phyloP scores from a whole-genome alignment of 2,329 filamentous ascomycete species.

The Pseudopyricularia javanii region DNA sequence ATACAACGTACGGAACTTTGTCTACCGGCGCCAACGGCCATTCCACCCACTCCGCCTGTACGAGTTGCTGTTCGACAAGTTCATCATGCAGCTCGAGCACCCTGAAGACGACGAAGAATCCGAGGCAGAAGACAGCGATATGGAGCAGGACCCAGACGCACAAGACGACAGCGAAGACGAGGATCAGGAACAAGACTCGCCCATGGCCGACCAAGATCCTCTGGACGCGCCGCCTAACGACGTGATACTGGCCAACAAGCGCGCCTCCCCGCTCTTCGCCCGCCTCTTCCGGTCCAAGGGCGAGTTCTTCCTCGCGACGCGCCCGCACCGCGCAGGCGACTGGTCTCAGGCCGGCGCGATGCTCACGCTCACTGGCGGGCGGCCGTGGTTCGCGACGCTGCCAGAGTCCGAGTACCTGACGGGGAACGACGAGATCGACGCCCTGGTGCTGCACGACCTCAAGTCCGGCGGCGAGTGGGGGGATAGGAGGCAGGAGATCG shows the following conservation, averaged over 20 bases:
- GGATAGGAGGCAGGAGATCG: conserved; percentile 58
- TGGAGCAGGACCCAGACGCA: conserved; percentile 9
- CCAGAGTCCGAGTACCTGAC: conserved; percentile 36
- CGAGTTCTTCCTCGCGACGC: conserved; percentile 45
- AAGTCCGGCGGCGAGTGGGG: conserved; percentile 49
- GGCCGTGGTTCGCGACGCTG: conserved; percentile 47
- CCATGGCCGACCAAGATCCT: conserved; percentile 2
- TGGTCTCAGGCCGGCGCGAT: conserved; percentile 56
- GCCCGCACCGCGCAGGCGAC: conserved; percentile 40
- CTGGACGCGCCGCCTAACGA: conserved; percentile 23
- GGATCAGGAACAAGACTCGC: not conserved
- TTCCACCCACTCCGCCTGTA: conserved; percentile 36
- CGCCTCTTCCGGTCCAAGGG: conserved; percentile 53
- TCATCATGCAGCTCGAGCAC: conserved; percentile 35
- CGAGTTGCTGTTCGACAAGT: conserved; percentile 32
- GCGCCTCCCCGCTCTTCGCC: conserved; percentile 35
- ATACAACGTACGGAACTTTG: conserved; percentile 60
- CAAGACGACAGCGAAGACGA: conserved; percentile 7
- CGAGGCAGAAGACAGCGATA: conserved; percentile 8
- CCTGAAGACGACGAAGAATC: conserved; percentile 18
- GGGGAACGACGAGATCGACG: conserved; percentile 31
- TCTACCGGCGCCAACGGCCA: conserved; percentile 49
- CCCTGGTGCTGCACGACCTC: conserved; percentile 36
- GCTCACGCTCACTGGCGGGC: conserved; percentile 45
- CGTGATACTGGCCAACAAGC: conserved; percentile 41